Evolutionary conservation across 2,329 filamentous ascomycete species (phyloP), one percentile per base, ranked within the genome.

Genomic region (Scortechinia acanthostroma): DNA sequence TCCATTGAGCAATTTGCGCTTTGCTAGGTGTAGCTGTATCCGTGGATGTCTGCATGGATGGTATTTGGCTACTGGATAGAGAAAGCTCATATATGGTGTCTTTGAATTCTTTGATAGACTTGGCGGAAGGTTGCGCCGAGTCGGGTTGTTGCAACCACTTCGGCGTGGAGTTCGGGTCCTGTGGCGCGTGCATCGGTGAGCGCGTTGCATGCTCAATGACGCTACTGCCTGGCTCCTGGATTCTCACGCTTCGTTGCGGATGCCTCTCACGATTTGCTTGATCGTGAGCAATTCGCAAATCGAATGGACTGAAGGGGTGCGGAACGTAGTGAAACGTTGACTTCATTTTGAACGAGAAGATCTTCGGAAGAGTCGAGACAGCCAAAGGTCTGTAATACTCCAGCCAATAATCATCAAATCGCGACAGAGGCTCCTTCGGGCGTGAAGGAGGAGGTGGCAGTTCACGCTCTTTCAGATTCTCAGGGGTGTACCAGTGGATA

Each of bases 381-480:
- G 87, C 88, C 4, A 88, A 75, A 0, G 93, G 93, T 14, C 91
- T 82, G 59, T 98, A 98, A 61, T 96, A 97, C 60, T 98, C 93
- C 4, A 93, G 72, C 93, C 93, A 98, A 63, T 95, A 98, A 61
- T 97, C 90, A 58, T 97, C 91, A 48, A 88, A 89, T 48, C 76
- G 80, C 3, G 73, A 67, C 2, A 86, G 64, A 4, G 69, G 68
- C 49, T 70, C 73, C 21, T 60, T 58, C 13, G 52, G 51, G 4
- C 19, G 10, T 10, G 5, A 49, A 28, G 49, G 48, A 30, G 55
- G 50, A 17, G 73, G 71, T 3, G 82, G 80, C 37, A 86, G 64
- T 13, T 65, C 67, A 37, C 81, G 74, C 30, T 80, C 70, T 51
- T 86, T 70, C 13, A 98, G 73, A 57, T 86, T 71, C 35, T 77